Conservation (phyloP, 1,284 basidiomycete genomes). For the Microbotryum saponariae region DNA sequence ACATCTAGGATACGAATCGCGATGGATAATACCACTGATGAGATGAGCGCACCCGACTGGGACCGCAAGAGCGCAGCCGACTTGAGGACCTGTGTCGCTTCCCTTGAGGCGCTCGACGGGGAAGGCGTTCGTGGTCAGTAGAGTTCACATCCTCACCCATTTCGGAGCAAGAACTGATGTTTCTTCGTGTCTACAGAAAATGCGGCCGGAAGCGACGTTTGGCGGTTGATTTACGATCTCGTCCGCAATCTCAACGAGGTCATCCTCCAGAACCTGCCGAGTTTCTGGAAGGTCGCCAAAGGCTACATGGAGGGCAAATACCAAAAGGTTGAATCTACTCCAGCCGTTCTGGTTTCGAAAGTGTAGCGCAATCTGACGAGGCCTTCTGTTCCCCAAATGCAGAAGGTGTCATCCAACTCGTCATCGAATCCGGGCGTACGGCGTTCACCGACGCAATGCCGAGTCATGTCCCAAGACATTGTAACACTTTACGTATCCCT, state of each 20-base stretch:
- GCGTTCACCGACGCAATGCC: conserved; percentile 73
- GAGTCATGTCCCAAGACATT: conserved; percentile 83
- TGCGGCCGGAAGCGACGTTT: conserved; percentile 61
- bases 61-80: conserved; percentile 19
- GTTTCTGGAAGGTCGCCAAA: conserved; percentile 88
- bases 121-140: conserved; percentile 20
- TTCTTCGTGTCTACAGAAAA: conserved; percentile 45
- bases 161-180: conserved; percentile 18
- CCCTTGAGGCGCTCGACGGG: conserved; percentile 23
- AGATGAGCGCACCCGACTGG: conserved; percentile 3
- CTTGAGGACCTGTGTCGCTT: conserved; percentile 13
- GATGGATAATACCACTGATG: conserved; percentile 23
- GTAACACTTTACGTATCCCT: conserved; percentile 78
- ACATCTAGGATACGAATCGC: conserved; percentile 43
- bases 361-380: neutral
- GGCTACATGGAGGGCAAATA: conserved; percentile 86
- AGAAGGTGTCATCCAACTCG: conserved; percentile 39
- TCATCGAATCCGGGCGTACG: conserved; percentile 22
- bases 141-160: no score
- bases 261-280: conserved; percentile 59
- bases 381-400: conserved; percentile 13
- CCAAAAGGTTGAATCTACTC: conserved; percentile 55
- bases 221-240: conserved; percentile 68
- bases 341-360: no score
- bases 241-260: conserved; percentile 49